A percentile compares a stretch with the other conserved stretches of the same genome.
These are phyloP conservation scores for Neurospora sp. DNA, from an alignment of 495 filamentous ascomycete genomes.

Conservation along the genomic window DNA sequence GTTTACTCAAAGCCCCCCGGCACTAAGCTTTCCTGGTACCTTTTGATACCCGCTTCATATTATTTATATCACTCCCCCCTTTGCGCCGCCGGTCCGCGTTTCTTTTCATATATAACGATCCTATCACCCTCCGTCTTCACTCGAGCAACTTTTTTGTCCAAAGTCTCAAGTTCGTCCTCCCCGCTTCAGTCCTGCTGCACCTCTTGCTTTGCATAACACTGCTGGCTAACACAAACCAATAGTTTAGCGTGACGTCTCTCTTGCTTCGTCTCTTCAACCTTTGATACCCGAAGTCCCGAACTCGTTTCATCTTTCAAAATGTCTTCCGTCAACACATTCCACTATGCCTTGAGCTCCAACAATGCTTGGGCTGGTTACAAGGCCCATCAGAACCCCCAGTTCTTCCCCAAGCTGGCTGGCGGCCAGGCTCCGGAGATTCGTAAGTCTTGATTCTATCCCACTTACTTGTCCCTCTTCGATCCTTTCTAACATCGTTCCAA, in stretches of 20 bases:
- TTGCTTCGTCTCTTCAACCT: background rate
- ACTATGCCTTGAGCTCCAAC: conserved; percentile 52
- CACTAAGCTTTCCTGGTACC: background rate
- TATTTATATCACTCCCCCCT: background rate
- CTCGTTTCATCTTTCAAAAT: background rate
- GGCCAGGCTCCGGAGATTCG: conserved; percentile 67
- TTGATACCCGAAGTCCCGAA: background rate
- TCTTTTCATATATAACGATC: background rate
- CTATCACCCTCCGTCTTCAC: background rate
- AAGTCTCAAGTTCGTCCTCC: background rate
- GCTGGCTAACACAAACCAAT: background rate
- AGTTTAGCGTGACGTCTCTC: background rate
- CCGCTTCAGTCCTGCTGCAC: background rate
- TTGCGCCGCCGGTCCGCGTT: background rate
- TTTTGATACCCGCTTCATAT: background rate
- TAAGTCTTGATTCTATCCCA: conserved; percentile 19
- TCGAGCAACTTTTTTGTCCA: background rate
- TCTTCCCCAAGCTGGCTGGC: conserved; percentile 57
- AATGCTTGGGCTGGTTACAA: conserved; percentile 62
- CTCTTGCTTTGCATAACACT: background rate
- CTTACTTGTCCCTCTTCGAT: background rate
- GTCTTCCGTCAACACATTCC: conserved; percentile 38
- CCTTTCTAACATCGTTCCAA: background rate
- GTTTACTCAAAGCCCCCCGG: background rate
- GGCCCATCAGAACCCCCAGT: conserved; percentile 53